A percentile compares a stretch with the other conserved stretches of the same genome.
Evolutionary conservation across 2,329 filamentous ascomycete genomes (phyloP).

Genomic region (Talaromyces sp.): DNA sequence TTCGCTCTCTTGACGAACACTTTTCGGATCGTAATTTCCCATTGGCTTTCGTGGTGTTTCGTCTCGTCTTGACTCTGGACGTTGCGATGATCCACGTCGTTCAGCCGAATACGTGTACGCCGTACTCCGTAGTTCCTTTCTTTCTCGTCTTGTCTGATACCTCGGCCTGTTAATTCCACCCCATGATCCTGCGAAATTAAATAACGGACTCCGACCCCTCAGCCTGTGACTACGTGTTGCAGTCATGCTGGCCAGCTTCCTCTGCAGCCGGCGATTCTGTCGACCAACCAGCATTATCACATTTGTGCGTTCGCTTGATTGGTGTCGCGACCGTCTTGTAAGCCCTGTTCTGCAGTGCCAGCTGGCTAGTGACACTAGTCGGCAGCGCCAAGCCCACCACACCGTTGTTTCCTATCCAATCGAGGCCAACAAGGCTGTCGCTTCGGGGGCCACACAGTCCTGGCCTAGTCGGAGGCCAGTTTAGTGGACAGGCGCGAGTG

Average conservation of each 20-base stretch:
- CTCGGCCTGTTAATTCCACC: neutral
- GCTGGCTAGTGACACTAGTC: neutral
- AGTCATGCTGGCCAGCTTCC: neutral
- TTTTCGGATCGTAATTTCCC: neutral
- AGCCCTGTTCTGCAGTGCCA: slow-evolving; percentile 9
- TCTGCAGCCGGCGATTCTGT: neutral
- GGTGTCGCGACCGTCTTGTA: neutral
- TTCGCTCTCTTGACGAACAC: neutral
- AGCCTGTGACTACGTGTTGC: neutral
- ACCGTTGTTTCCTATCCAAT: neutral
- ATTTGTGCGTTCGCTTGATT: slow-evolving; percentile 6
- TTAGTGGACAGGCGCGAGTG: neutral
- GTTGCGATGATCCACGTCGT: neutral
- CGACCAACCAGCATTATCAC: slow-evolving; percentile 5
- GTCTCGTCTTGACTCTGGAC: neutral
- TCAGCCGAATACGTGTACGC: neutral
- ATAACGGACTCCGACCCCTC: neutral
- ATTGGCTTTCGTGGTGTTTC: neutral
- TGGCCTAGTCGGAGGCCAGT: neutral
- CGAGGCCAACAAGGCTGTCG: neutral
- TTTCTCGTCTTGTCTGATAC: neutral
- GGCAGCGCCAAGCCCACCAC: neutral
- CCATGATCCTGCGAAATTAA: neutral
- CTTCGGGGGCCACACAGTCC: neutral
- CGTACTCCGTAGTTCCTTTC: neutral